Evolutionary conservation across 2,329 filamentous ascomycete species (phyloP).

Genomic region (Periconia macrospinosa): DNA sequence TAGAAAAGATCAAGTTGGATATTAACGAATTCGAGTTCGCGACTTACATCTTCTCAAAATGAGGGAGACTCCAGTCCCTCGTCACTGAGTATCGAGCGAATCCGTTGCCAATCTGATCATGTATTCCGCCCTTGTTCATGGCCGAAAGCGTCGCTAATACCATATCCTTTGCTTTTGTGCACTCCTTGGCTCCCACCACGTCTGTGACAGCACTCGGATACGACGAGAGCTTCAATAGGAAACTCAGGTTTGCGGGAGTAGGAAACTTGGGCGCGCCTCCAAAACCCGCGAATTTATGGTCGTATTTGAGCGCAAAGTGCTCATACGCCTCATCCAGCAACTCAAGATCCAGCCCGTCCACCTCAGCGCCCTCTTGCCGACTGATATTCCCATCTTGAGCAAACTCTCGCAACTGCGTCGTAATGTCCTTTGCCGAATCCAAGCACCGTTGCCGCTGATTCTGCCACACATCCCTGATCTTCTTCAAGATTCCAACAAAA

Average conservation of each 20-base stretch:
- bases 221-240: constrained; percentile 73
- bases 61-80: constrained; percentile 87
- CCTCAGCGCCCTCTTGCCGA: constrained; percentile 47
- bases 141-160: constrained; percentile 76
- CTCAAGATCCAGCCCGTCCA: constrained; percentile 82
- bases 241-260: constrained; percentile 81
- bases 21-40: background rate
- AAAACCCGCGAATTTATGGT: constrained; percentile 79
- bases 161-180: constrained; percentile 73
- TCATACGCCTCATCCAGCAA: constrained; percentile 86
- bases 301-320: constrained; percentile 74
- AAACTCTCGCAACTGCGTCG: constrained; percentile 80
- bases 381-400: constrained; percentile 79
- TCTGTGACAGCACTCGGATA: constrained; percentile 76
- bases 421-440: constrained; percentile 80
- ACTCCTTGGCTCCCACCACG: constrained; percentile 83
- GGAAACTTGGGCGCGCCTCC: constrained; percentile 78
- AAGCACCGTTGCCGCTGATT: constrained; percentile 83
- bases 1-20: background rate
- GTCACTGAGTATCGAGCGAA: constrained; percentile 89
- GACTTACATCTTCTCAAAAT: constrained; percentile 86
- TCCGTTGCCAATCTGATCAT: constrained; percentile 76
- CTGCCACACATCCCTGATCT: constrained; percentile 73
- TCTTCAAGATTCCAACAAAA: constrained; percentile 80
- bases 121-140: constrained; percentile 72